phyloP scores from a whole-genome alignment of 345 rosid species.

The Salix exigua region DNA sequence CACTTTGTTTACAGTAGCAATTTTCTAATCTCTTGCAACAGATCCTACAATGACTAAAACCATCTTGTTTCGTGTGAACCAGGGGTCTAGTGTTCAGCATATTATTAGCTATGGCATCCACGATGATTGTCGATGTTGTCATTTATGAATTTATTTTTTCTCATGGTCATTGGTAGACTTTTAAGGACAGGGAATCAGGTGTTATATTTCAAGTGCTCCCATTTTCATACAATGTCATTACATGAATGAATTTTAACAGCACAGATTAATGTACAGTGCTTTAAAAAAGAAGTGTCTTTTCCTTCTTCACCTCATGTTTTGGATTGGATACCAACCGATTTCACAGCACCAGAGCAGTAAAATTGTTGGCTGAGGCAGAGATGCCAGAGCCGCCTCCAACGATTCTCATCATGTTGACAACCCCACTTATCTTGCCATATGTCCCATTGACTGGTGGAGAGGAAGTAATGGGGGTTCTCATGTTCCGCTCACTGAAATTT shows the following conservation, averaged over 20 bases:
- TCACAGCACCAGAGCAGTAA: neutral
- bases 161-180: neutral
- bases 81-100: neutral
- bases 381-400: neutral
- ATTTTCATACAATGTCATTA: neutral
- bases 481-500: neutral
- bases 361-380: neutral
- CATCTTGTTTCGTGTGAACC: neutral
- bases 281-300: neutral
- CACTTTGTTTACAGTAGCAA: neutral
- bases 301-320: neutral
- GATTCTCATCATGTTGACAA: neutral
- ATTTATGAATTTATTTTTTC: neutral
- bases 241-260: neutral
- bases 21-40: neutral
- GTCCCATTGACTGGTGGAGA: neutral
- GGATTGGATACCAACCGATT: neutral
- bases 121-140: neutral
- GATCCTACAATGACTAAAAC: neutral
- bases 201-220: neutral
- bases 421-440: neutral
- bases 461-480: neutral
- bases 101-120: neutral
- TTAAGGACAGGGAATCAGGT: neutral
- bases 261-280: neutral